Base-by-base conservation (phyloP, 768 basidiomycete genomes). In the Calocybe indica region DNA sequence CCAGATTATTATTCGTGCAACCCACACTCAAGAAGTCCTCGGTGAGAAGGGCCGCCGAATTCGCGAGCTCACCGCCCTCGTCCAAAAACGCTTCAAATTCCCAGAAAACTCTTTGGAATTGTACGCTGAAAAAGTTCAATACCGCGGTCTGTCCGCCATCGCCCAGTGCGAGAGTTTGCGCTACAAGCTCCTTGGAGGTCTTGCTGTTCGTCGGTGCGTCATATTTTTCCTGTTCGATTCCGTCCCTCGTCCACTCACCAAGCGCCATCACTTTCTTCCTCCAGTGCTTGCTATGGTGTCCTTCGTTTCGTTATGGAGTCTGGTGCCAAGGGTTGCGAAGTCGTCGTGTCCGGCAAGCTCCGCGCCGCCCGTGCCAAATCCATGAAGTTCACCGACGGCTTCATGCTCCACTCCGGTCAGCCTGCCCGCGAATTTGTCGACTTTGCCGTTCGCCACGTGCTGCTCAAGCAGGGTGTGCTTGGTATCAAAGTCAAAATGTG, bases 271-370 rank as follows among this genome's bases (percentile, higher is more conserved):
- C 9, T 5, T 2, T 30, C n/a, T n/a, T 34, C 31, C 40, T 13
- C 3, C 55, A 92, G 91, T 63, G 92, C 92, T 41, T 97, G 95
- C 76, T 99, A 98, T 69, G 96, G 96, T 86, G 96, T 99, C 62
- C 92, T 99, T 63, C 92, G 96, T 63, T 99, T 97, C 77, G 93
- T 99, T 59, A 99, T 99, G 96, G 96, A 99, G 75, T 97, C 95
- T 50, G 91, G 91, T 59, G 96, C 96, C 57, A 99, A 99, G 76
- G 96, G 96, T 69, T 97, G 94, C 65, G 96, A 99, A 72, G 96
- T 99, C 54, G 92, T 98, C 64, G 94, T 99, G 55, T 98, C 95
- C 54, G 96, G 96, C 66, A 99, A 99, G 73, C 92, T 99, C 64
- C 92, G 96, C 66, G 96, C 95, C 56, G 96, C 96, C 56, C 93